These are phyloP conservation scores for Dendrobium huoshanense DNA, from an alignment of 106 monocot species.

Conservation along the genomic window DNA sequence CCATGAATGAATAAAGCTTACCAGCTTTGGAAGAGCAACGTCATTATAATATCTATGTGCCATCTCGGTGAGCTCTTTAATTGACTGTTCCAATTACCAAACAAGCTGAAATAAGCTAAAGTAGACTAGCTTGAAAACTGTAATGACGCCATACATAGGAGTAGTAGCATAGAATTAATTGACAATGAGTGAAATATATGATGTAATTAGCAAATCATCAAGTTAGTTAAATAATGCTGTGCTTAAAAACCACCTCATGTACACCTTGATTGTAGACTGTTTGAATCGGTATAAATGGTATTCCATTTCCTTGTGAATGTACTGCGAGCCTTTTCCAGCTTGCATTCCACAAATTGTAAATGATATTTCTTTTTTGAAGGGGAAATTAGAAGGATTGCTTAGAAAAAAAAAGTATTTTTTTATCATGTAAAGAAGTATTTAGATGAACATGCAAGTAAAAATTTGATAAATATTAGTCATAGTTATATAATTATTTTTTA, in stretches of 20 bases:
- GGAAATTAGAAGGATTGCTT: too few relatives aligned
- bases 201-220: not conserved
- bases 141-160: not conserved
- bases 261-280: not conserved
- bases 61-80: slow-evolving; percentile 58
- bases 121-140: not conserved
- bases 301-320: not conserved
- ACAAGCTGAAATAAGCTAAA: not conserved
- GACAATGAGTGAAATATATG: not conserved
- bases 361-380: too few relatives aligned
- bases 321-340: not conserved
- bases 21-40: slow-evolving; percentile 87
- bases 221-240: not conserved
- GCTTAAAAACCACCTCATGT: not conserved
- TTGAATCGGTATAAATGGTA: not conserved
- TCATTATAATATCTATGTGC: slow-evolving; percentile 74
- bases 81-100: slow-evolving; percentile 32
- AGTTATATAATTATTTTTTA: too few relatives aligned
- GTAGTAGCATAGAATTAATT: not conserved
- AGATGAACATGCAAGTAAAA: too few relatives aligned
- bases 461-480: too few relatives aligned
- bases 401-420: too few relatives aligned
- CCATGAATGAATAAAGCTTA: slow-evolving; percentile 11
- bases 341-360: too few relatives aligned
- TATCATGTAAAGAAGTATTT: too few relatives aligned